A percentile compares a stretch with the other conserved stretches of the same genome.
Conservation (phyloP, 2,329 filamentous ascomycete genomes). For the Cladophialophora carrionii region DNA sequence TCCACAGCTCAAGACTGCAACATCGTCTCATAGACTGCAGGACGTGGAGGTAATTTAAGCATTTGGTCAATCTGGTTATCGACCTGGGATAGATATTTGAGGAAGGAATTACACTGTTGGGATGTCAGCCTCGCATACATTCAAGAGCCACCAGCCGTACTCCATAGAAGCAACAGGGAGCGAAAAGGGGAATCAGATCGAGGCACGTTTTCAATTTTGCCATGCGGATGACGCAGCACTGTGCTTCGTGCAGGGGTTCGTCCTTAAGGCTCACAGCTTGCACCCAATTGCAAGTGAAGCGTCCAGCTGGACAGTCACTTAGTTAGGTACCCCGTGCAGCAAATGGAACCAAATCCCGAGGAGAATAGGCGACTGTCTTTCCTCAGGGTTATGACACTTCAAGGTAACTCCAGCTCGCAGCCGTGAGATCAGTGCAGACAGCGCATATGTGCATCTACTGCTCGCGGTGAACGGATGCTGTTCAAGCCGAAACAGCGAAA, state of each 20-base stretch:
- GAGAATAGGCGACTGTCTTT: constrained; percentile 1
- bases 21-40: not conserved
- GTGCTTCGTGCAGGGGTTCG: not conserved
- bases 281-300: constrained; percentile 10
- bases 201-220: not conserved
- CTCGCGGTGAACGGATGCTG: not conserved
- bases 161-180: not conserved
- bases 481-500: not conserved
- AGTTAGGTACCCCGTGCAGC: constrained; percentile 3
- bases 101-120: not conserved
- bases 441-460: not conserved
- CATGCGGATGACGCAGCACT: constrained; percentile 16
- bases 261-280: not conserved
- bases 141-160: not conserved
- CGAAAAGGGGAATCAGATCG: not conserved
- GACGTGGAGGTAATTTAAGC: not conserved
- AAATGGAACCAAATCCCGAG: not conserved
- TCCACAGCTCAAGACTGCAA: not conserved
- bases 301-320: constrained; percentile 5
- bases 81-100: not conserved
- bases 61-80: not conserved
- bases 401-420: not conserved
- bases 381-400: not conserved
- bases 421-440: not conserved
- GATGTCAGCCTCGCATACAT: constrained; percentile 4